Evolutionary conservation across 2,329 filamentous ascomycete genomes (phyloP), one percentile per base, ranked within the genome.

Genomic region (Rutstroemia sp.): DNA sequence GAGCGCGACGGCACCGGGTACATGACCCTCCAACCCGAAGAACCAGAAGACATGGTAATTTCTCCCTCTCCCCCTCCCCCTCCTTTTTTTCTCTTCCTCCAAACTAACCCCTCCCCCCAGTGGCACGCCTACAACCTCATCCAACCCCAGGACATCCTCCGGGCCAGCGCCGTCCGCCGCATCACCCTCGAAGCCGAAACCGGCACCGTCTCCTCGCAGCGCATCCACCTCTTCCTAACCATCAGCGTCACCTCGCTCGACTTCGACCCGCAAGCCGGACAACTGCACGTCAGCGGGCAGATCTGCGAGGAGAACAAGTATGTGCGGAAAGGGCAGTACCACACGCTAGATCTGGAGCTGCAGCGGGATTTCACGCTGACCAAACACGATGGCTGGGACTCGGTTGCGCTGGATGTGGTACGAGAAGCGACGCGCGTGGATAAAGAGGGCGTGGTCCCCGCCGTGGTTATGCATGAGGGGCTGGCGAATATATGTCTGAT

Each of bases 381-480:
- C 74, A 97, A 97, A 73, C 80, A 81, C 40, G 75, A 83, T 8
- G 86, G 91, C 44, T 99, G 94, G 94, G 94, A 99, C 71, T 92
- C 87, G 63, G 84, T 99, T 10, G 89, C 92, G 3, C 75, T 87
- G 48, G 84, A 88, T 58, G 86, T 88, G 47, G 79, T 99, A 10
- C 78, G 81, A 56, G 89, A 96, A 69, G 87, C 91, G 0, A 79
- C 92, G 14, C 85, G 89, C 64, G 83, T 88, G 63, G 86, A 89
- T 62, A 85, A 86, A 66, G 84, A 88, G 60, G 91, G 90, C 1
- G 87, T 92, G 60, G 80, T 95, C 17, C 89, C 91, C 55, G 92
- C 94, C 0, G 86, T 97, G 0, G 88, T 97, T 23, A 92, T 99
- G 87, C 89, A 95, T 65, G 92, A 97, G 66, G 88, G 88, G 16